Base-by-base conservation (phyloP, 2,329 filamentous ascomycete genomes). In the Penicillium sp. region DNA sequence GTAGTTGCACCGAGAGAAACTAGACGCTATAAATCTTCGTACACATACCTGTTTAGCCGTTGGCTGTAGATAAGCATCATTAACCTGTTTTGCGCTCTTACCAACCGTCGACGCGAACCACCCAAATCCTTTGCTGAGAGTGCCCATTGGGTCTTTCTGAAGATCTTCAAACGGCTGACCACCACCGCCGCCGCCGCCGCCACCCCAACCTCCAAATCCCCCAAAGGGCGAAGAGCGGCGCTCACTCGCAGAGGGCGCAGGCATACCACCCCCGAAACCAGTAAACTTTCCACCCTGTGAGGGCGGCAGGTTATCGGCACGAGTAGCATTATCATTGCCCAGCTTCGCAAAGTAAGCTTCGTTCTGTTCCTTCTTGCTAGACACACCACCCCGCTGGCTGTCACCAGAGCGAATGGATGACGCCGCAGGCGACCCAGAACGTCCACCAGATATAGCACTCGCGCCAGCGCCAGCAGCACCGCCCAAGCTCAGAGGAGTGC, bases 211-310 rank as follows among this genome's bases (percentile, higher is more conserved):
- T 9, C 61, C 63, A 24, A 63, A 57, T 5, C 64, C 64, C 6
- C 64, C 63, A 59, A 66, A 65, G 5, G 60, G 53, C 16, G 64
- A 66, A 7, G 64, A 55, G 39, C 58, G 60, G 16, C 60, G 56
- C 2, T 61, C 61, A 14, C 54, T 62, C 63, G 75, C 66, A 62
- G 79, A 74, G 50, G 79, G 73, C 18, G 84, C 80, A 52, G 80
- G 81, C 26, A 89, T 84, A 48, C 87, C 86, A 70, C 88, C 96
- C 35, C 94, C 94, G 73, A 99, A 99, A 0, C 94, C 94, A 11
- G 79, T 82, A 70, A 91, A 99, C 75, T 96, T 97, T 11, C 94
- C 94, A 58, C 94, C 94, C 73, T 97, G 93, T 58, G 82, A 93
- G 0, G 94, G 94, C 31, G 90, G 88, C 50, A 97, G 66, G 66